Percentiles rank a stretch among this genome's conserved stretches.
These are phyloP conservation scores for Mortierella sp. DNA, from an alignment of 371 early-diverging fungal genomes.

Conservation along the genomic window DNA sequence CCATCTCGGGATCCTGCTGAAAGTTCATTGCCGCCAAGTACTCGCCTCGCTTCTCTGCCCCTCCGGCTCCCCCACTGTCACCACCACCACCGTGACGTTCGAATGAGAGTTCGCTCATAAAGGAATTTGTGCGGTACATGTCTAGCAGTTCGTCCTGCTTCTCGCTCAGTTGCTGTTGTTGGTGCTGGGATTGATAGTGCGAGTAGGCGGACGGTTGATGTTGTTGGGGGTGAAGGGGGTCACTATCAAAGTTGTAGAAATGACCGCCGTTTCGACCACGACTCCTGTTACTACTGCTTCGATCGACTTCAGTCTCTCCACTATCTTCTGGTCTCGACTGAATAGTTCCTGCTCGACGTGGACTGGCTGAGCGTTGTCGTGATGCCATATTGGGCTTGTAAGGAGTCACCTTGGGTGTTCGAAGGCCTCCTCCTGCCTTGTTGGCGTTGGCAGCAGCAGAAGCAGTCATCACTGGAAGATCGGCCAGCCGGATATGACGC, in stretches of 20 bases:
- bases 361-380: neutral
- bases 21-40: conserved; percentile 11
- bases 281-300: neutral
- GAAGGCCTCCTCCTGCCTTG: neutral
- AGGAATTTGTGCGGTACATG: conserved; percentile 27
- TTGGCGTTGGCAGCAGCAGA: neutral
- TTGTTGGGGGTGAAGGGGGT: too few relatives aligned
- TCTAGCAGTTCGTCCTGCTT: conserved; percentile 15
- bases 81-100: neutral
- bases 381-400: neutral
- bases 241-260: neutral
- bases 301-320: neutral
- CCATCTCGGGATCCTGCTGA: conserved; percentile 24
- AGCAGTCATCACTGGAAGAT: neutral
- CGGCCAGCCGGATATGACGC: neutral
- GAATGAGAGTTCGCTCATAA: conserved; percentile 9
- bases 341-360: neutral
- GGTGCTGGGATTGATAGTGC: neutral
- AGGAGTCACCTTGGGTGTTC: neutral
- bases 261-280: neutral
- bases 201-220: neutral
- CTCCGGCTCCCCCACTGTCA: neutral
- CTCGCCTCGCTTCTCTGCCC: conserved; percentile 14
- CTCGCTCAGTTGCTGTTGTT: neutral
- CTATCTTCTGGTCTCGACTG: neutral